Conservation (phyloP, 2,329 filamentous ascomycete genomes). For the Diplodia sapinea region DNA sequence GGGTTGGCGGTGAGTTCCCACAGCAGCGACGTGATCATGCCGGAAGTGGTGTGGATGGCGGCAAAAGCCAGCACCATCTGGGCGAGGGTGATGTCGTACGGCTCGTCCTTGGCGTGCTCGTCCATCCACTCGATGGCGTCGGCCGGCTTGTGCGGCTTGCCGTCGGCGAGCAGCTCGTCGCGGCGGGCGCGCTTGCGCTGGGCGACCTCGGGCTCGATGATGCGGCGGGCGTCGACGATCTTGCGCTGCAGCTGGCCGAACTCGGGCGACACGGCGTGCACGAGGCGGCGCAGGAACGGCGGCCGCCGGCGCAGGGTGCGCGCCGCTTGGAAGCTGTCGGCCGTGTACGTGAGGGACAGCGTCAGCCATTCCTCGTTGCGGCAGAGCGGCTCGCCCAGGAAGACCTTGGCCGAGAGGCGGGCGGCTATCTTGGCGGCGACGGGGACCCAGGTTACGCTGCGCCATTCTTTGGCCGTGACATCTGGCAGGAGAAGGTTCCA, state of each 20-base stretch:
- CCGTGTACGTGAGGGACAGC: conserved; percentile 44
- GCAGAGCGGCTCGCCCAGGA: conserved; percentile 48
- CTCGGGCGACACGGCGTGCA: conserved; percentile 34
- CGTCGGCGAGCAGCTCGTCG: conserved; percentile 33
- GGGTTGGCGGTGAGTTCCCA: conserved; percentile 1
- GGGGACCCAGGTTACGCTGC: conserved; percentile 39
- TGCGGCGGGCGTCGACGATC: conserved; percentile 30
- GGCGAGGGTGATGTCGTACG: conserved; percentile 30
- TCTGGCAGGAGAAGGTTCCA: conserved; percentile 28
- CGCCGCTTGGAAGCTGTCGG: conserved; percentile 45
- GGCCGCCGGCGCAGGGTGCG: conserved; percentile 46
- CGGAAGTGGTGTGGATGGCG: conserved; percentile 34
- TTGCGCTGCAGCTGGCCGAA: conserved; percentile 36
- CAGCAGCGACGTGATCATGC: conserved; percentile 14
- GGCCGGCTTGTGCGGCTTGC: conserved; percentile 30
- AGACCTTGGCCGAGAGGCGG: conserved; percentile 40
- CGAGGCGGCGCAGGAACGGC: conserved; percentile 41
- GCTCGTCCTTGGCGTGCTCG: conserved; percentile 34
- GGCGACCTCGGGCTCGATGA: conserved; percentile 46
- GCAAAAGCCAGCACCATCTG: conserved; percentile 34
- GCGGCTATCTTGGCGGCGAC: conserved; percentile 50
- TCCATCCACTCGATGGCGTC: conserved; percentile 32
- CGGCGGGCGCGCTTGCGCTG: conserved; percentile 36
- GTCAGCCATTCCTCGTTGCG: conserved; percentile 50
- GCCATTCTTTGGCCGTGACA: background rate